Conservation (phyloP, 148 eudicot species). For the Vaccinium myrtillus region DNA sequence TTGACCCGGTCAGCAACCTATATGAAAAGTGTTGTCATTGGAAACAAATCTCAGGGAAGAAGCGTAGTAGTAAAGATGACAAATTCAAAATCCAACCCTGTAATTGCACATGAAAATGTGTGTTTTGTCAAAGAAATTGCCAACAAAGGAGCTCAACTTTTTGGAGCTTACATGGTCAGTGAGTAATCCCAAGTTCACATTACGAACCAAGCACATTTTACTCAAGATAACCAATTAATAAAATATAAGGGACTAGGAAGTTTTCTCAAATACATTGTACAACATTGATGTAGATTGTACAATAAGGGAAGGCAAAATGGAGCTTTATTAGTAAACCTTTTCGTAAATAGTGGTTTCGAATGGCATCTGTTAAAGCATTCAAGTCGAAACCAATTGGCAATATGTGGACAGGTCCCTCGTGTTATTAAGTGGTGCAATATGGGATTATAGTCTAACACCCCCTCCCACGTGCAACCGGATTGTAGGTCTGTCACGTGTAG, state of each 20-base stretch:
- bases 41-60: not conserved
- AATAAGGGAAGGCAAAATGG: not conserved
- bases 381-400: no score
- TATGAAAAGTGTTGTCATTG: not conserved
- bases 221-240: not conserved
- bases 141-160: no score
- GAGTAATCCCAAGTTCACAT: not conserved
- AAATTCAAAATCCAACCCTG: not conserved
- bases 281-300: not conserved
- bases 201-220: not conserved
- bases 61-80: not conserved
- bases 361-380: no score
- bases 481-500: no score
- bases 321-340: not conserved
- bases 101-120: not conserved
- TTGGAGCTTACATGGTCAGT: no score
- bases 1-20: slow-evolving; percentile 2
- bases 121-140: no score
- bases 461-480: no score
- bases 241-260: not conserved
- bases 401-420: no score
- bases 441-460: no score
- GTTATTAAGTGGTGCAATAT: no score
- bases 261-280: not conserved
- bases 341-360: not conserved